These are phyloP conservation scores for Microbotryum lychnidis-dioicae DNA, from an alignment of 1,284 basidiomycete species.

Conservation along the genomic window DNA sequence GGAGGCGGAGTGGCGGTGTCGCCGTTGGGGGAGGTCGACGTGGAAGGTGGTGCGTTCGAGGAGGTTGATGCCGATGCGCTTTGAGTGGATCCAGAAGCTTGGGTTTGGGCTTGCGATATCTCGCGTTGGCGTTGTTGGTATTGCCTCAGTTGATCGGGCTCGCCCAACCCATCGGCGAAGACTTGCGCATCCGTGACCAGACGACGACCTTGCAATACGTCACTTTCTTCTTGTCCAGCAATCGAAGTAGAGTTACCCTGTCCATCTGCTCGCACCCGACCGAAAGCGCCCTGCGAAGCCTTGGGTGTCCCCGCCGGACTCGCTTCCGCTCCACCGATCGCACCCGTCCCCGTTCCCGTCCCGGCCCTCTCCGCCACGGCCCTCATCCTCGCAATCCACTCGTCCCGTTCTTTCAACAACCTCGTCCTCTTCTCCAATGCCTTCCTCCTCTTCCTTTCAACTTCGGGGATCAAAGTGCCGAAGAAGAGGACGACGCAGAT, in stretches of 20 bases:
- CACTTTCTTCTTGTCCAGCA: too few species aligned
- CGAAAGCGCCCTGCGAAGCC: too few species aligned
- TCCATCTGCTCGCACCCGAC: too few species aligned
- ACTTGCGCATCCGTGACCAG: slow-evolving; percentile 16
- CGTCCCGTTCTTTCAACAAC: slow-evolving; percentile 27
- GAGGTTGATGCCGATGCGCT: neutral
- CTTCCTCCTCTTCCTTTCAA: slow-evolving; percentile 35
- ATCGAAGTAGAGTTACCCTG: too few species aligned
- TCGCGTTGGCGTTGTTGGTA: neutral
- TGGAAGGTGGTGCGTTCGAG: neutral
- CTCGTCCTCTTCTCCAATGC: slow-evolving; percentile 36
- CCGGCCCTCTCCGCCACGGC: neutral
- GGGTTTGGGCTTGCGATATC: neutral
- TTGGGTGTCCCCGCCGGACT: neutral
- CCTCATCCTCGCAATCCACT: slow-evolving; percentile 5
- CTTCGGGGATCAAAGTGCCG: slow-evolving; percentile 35
- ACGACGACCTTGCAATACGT: neutral
- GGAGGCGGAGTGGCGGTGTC: neutral
- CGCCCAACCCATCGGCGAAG: slow-evolving; percentile 14
- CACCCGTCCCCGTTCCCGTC: neutral
- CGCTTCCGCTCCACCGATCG: neutral
- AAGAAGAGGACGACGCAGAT: slow-evolving; percentile 33
- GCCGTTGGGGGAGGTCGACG: neutral
- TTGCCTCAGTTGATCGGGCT: slow-evolving; percentile 2
- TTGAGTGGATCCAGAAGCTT: neutral